Percentiles rank a stretch among this genome's conserved stretches.
These are phyloP conservation scores for Allium cepa DNA, from an alignment of 106 monocot genomes.

Conservation along the genomic window DNA sequence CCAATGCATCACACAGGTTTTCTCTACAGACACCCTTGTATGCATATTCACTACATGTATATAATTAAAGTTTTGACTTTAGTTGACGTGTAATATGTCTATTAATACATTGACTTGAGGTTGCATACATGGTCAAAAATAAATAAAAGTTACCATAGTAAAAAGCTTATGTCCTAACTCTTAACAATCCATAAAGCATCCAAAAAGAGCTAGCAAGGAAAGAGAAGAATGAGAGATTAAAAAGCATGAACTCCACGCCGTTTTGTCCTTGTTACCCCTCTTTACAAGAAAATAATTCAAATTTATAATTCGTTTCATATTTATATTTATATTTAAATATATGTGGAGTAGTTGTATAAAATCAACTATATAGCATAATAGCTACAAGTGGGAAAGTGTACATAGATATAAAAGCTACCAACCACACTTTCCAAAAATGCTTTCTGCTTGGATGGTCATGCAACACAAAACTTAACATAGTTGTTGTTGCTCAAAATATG, in stretches of 20 bases:
- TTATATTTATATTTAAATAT: too few species aligned
- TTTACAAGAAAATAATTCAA: conserved; percentile 23
- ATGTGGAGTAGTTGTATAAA: too few species aligned
- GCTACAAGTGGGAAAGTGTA: conserved; percentile 52
- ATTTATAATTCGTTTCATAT: too few species aligned
- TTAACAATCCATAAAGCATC: conserved; percentile 47
- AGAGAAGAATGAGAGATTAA: conserved; percentile 60
- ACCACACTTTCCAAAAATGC: conserved; percentile 35
- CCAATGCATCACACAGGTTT: too few species aligned
- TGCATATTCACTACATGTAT: too few species aligned
- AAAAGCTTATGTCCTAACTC: conserved; percentile 35
- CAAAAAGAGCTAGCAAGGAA: conserved; percentile 56
- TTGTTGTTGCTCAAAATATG: conserved; percentile 25
- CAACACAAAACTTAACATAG: conserved; percentile 30
- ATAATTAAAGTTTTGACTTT: too few species aligned
- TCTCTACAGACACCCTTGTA: too few species aligned
- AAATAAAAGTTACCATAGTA: conserved; percentile 9
- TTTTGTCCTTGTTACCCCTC: conserved; percentile 49
- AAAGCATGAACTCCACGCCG: conserved; percentile 80
- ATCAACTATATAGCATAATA: background rate
- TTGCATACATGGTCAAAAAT: conserved; percentile 7
- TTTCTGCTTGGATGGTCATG: conserved; percentile 40
- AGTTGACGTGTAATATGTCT: too few species aligned
- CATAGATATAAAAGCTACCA: conserved; percentile 52
- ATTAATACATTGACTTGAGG: background rate